A percentile compares a stretch with the other conserved stretches of the same genome.
Evolutionary conservation across 1,139 yeast species (phyloP).

Genomic region (Yamadazyma jaroonii): DNA sequence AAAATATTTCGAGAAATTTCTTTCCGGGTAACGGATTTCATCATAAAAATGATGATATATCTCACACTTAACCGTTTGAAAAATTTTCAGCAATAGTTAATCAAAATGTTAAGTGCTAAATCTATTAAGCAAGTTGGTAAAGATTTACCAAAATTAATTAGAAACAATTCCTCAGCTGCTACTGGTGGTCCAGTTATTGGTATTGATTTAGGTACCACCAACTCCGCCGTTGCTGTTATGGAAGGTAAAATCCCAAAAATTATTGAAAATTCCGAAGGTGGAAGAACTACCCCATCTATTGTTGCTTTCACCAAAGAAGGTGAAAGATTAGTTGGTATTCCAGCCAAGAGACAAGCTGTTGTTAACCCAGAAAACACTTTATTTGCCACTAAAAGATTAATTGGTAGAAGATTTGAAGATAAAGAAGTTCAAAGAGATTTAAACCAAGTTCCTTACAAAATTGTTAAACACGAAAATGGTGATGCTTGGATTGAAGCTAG

Average conservation of each 20-base stretch:
- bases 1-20: constrained; percentile 18
- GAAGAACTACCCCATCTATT: constrained; percentile 97
- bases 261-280: constrained; percentile 97
- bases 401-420: constrained; percentile 98
- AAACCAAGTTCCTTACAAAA: constrained; percentile 95
- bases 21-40: constrained; percentile 23
- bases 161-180: constrained; percentile 54
- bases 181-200: constrained; percentile 85
- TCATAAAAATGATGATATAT: neutral
- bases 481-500: constrained; percentile 99
- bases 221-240: constrained; percentile 97
- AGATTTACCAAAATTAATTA: constrained; percentile 45
- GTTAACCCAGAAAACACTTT: constrained; percentile 98
- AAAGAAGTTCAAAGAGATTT: constrained; percentile 95
- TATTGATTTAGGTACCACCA: constrained; percentile 98
- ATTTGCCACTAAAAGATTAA: constrained; percentile 97
- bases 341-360: constrained; percentile 99
- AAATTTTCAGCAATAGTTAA: constrained; percentile 4
- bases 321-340: constrained; percentile 92
- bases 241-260: constrained; percentile 91
- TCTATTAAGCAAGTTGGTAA: constrained; percentile 40
- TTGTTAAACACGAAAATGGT: constrained; percentile 92
- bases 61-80: constrained; percentile 1
- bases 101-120: constrained; percentile 43
- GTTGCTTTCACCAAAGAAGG: constrained; percentile 95